These are phyloP conservation scores for Eimeria tenella DNA, from an alignment of 169 alveolate genomes.

Conservation along the genomic window DNA sequence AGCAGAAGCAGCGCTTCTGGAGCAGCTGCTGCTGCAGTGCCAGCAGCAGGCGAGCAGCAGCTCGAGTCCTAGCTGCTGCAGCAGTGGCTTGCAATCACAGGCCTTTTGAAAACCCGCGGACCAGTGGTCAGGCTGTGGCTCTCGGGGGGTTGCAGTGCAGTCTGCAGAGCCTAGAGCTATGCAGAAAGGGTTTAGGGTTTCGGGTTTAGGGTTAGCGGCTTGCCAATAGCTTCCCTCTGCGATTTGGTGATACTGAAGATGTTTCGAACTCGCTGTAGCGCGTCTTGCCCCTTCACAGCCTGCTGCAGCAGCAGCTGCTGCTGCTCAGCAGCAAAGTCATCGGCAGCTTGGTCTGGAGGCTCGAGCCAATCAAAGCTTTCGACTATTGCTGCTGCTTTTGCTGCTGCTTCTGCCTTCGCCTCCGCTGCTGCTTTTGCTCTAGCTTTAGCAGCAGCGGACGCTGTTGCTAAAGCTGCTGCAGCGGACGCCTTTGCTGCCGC, in stretches of 20 bases:
- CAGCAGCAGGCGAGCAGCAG: not conserved
- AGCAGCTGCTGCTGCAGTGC: not conserved
- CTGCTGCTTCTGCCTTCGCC: not conserved
- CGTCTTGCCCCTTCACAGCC: not conserved
- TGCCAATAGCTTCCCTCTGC: constrained; percentile 18
- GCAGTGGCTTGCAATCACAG: not conserved
- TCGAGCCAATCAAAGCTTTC: not conserved
- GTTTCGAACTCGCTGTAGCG: constrained; percentile 4
- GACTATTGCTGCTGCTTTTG: not conserved
- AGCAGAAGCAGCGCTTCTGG: too few species aligned
- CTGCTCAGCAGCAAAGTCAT: not conserved
- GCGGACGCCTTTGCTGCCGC: not conserved
- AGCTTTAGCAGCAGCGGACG: not conserved
- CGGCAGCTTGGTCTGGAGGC: not conserved
- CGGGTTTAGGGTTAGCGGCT: constrained; percentile 1
- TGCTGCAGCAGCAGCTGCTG: not conserved
- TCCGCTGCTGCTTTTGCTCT: constrained; percentile 1
- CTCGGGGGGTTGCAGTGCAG: not conserved
- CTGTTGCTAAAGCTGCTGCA: not conserved
- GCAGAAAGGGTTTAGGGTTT: not conserved
- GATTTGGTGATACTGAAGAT: constrained; percentile 13
- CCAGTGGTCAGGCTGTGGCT: not conserved
- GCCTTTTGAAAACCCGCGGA: not conserved
- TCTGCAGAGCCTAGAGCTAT: not conserved
- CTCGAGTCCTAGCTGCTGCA: not conserved